A percentile compares a stretch with the other conserved stretches of the same genome.
These are phyloP conservation scores for Pseudohyphozyma bogoriensis DNA, from an alignment of 768 basidiomycete species.

Conservation along the genomic window DNA sequence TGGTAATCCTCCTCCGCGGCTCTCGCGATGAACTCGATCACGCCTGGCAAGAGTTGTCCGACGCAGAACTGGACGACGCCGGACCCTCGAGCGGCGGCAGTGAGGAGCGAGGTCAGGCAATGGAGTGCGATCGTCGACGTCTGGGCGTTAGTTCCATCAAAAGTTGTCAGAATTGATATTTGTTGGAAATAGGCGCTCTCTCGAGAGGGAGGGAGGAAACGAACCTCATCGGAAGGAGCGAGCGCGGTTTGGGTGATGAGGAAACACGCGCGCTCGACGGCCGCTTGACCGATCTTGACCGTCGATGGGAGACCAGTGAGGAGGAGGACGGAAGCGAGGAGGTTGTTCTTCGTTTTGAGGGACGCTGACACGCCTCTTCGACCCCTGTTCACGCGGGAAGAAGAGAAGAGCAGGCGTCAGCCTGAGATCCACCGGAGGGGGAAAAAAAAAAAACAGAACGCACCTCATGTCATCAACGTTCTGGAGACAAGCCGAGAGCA, in stretches of 20 bases:
- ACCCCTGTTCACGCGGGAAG: constrained; percentile 46
- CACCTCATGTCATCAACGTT: constrained; percentile 90
- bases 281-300: constrained; percentile 58
- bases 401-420: neutral
- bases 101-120: constrained; percentile 72
- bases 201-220: constrained; percentile 9
- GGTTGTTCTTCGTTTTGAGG: constrained; percentile 81
- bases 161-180: too few relatives aligned
- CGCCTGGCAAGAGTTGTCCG: constrained; percentile 61
- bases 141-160: constrained; percentile 45
- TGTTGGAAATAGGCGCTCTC: neutral
- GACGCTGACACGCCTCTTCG: constrained; percentile 64
- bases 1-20: constrained; percentile 49
- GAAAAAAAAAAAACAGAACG: too few relatives aligned
- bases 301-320: constrained; percentile 64
- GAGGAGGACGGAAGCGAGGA: constrained; percentile 73
- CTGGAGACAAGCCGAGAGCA: constrained; percentile 72
- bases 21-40: constrained; percentile 69
- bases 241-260: constrained; percentile 69
- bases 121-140: constrained; percentile 75
- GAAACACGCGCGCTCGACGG: constrained; percentile 75
- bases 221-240: constrained; percentile 55
- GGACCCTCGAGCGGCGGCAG: constrained; percentile 54
- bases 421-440: neutral
- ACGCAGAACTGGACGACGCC: constrained; percentile 60